Evolutionary conservation across 1,284 basidiomycete species (phyloP).

Genomic region (Tilletiopsis washingtonensis): DNA sequence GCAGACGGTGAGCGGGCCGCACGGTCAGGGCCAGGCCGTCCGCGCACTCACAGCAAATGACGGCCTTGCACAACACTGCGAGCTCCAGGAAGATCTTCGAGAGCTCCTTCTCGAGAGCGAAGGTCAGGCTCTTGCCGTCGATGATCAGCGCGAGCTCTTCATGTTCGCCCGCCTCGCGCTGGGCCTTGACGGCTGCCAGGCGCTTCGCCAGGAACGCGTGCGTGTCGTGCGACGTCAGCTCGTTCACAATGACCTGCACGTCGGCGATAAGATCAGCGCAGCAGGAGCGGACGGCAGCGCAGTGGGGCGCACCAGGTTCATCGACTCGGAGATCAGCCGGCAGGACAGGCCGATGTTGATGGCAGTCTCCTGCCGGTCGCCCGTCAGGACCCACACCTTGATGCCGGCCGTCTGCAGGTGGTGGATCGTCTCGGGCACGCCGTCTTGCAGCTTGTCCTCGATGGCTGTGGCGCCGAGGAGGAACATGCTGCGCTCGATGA

Average conservation of each 20-base stretch:
- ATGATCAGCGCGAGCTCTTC: constrained; percentile 94
- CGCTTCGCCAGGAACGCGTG: constrained; percentile 79
- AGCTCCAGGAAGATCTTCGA: constrained; percentile 83
- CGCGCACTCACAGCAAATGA: constrained; percentile 98
- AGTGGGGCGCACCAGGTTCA: constrained; percentile 66
- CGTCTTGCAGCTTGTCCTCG: constrained; percentile 97
- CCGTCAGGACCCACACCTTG: constrained; percentile 98
- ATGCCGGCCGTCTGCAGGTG: constrained; percentile 96
- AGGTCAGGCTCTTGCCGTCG: constrained; percentile 89
- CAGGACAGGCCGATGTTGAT: constrained; percentile 99
- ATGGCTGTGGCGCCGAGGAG: constrained; percentile 94
- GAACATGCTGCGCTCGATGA: constrained; percentile 89
- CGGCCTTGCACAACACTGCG: constrained; percentile 96
- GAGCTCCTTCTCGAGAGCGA: constrained; percentile 84
- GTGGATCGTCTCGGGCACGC: constrained; percentile 95
- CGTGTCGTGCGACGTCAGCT: constrained; percentile 73
- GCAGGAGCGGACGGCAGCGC: too few species aligned
- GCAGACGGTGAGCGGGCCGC: too few species aligned
- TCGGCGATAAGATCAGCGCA: too few species aligned
- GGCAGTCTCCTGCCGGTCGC: constrained; percentile 96
- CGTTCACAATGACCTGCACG: constrained; percentile 65
- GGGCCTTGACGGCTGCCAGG: constrained; percentile 82
- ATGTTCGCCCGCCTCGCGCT: constrained; percentile 77
- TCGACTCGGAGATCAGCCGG: constrained; percentile 90
- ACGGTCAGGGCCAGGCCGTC: too few species aligned